These are phyloP conservation scores for Scolecobasidium constrictum DNA, from an alignment of 2,329 filamentous ascomycete species.

Conservation along the genomic window DNA sequence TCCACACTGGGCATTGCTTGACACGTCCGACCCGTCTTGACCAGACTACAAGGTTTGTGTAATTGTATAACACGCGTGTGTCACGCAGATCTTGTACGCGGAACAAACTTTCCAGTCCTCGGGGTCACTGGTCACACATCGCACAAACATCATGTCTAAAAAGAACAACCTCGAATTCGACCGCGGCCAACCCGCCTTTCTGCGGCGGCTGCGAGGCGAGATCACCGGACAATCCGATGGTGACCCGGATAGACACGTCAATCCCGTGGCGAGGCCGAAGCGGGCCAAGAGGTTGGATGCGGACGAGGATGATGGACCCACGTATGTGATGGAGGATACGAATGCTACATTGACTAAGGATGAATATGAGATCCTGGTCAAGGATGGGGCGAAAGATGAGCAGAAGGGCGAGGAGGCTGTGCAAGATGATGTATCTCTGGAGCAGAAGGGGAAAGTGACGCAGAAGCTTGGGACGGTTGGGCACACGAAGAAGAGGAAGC, in stretches of 20 bases:
- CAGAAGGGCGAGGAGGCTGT: conserved; percentile 9
- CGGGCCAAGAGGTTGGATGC: conserved; percentile 39
- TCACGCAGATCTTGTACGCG: no score
- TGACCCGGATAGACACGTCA: conserved; percentile 32
- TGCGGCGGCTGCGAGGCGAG: conserved; percentile 39
- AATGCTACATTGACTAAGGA: conserved; percentile 48
- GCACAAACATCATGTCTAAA: conserved; percentile 51
- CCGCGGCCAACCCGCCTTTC: conserved; percentile 38
- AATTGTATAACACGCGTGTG: no score
- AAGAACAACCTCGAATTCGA: conserved; percentile 60
- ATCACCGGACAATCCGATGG: conserved; percentile 38
- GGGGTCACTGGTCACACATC: no score
- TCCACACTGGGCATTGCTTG: no score
- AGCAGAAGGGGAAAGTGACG: conserved; percentile 11
- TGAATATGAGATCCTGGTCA: conserved; percentile 35
- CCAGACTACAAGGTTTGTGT: no score
- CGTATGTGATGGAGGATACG: conserved; percentile 63
- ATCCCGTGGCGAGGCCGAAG: conserved; percentile 32
- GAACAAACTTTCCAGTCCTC: no score
- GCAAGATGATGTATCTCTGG: conserved; percentile 7
- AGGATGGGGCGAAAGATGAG: conserved; percentile 4
- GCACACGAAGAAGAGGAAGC: conserved; percentile 25
- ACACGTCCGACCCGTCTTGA: no score
- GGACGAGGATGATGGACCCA: conserved; percentile 65
- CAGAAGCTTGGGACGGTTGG: conserved; percentile 23